phyloP scores from a whole-genome alignment of 169 alveolate genomes.

The Theileria annulata region DNA sequence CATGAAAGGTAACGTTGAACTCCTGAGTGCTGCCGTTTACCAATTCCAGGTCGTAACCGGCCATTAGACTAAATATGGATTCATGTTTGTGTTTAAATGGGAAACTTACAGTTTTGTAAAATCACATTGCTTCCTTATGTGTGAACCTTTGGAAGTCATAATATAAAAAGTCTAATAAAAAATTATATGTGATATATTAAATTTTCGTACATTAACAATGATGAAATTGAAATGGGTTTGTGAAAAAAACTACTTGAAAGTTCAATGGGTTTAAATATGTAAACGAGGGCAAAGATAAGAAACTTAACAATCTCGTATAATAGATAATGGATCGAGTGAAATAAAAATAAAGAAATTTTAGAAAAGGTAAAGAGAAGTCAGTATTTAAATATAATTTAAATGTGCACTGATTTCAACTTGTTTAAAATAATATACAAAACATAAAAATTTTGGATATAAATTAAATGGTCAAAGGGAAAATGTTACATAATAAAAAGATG shows the following conservation, averaged over 20 bases:
- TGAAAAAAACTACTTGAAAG: too few relatives aligned
- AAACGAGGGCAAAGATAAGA: not conserved
- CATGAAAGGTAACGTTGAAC: slow-evolving; percentile 79
- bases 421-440: not conserved
- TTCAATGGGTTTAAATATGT: not conserved
- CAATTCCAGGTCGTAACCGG: slow-evolving; percentile 79
- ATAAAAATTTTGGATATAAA: not conserved
- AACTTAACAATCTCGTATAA: not conserved
- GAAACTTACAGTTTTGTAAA: slow-evolving; percentile 78
- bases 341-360: not conserved
- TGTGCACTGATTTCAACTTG: slow-evolving; percentile 7
- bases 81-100: not conserved
- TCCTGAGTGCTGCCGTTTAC: slow-evolving; percentile 79
- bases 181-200: not conserved
- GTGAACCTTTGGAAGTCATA: slow-evolving; percentile 39
- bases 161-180: not conserved
- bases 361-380: slow-evolving; percentile 2
- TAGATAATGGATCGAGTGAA: not conserved
- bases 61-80: slow-evolving; percentile 65
- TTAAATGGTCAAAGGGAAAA: not conserved
- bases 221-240: too few relatives aligned
- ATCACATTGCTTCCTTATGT: slow-evolving; percentile 73
- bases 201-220: not conserved
- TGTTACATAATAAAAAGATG: not conserved
- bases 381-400: slow-evolving; percentile 8